A percentile compares a stretch with the other conserved stretches of the same genome.
Conservation (phyloP, 2,329 filamentous ascomycete species). For the Rhytidhysteron rufulum region DNA sequence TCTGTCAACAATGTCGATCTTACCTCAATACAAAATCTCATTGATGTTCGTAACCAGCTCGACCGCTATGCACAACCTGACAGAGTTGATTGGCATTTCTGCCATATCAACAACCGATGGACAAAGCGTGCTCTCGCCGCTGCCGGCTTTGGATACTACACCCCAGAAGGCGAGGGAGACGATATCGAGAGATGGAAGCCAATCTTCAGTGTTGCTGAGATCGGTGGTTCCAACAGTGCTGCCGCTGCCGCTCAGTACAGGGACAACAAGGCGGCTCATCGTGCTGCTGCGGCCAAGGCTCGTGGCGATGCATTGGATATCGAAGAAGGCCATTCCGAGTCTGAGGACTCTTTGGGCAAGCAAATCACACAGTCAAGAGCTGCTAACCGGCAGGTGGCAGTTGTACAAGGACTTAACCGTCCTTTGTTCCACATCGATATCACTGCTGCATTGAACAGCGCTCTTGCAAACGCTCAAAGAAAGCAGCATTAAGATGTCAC, state of each 20-base stretch:
- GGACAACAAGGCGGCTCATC: conserved; percentile 48
- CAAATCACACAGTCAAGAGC: conserved; percentile 19
- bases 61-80: conserved; percentile 82
- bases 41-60: conserved; percentile 92
- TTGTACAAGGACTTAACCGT: conserved; percentile 80
- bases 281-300: conserved; percentile 6
- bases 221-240: conserved; percentile 66
- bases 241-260: conserved; percentile 64
- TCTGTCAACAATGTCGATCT: conserved; percentile 93
- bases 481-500: conserved; percentile 9
- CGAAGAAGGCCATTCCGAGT: conserved; percentile 4
- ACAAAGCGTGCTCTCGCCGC: conserved; percentile 85
- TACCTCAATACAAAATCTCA: conserved; percentile 86
- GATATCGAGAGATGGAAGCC: conserved; percentile 74
- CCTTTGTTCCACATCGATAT: conserved; percentile 94
- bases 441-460: conserved; percentile 82
- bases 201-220: conserved; percentile 91
- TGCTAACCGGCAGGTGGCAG: conserved; percentile 47
- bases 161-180: conserved; percentile 47
- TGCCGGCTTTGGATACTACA: conserved; percentile 79
- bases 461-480: conserved; percentile 70
- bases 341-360: conserved; percentile 27
- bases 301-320: background rate
- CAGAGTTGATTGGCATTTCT: conserved; percentile 90
- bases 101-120: conserved; percentile 89